phyloP scores from a whole-genome alignment of 495 filamentous ascomycete genomes.

The Oidiodendron maius region DNA sequence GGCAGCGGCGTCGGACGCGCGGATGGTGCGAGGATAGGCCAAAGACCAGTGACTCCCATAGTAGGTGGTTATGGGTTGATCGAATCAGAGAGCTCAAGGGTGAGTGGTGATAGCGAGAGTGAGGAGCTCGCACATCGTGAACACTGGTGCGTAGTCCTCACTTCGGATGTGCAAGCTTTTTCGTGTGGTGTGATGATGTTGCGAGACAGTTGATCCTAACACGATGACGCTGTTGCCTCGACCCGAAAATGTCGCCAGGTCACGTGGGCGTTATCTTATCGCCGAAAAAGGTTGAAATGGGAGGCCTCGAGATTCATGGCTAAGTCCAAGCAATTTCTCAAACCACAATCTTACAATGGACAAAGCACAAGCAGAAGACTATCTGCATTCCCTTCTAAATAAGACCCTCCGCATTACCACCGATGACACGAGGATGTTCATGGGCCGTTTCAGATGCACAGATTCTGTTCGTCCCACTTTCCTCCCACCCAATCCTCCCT shows the following conservation, averaged over 20 bases:
- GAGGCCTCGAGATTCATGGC: neutral
- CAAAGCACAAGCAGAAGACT: conserved; percentile 32
- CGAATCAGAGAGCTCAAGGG: conserved; percentile 1
- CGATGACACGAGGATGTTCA: conserved; percentile 81
- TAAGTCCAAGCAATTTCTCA: neutral
- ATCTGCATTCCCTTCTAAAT: conserved; percentile 50
- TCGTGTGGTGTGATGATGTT: no score
- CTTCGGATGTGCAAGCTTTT: no score
- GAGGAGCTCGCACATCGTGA: conserved; percentile 2
- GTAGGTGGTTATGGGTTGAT: conserved; percentile 1
- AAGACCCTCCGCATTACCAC: conserved; percentile 73
- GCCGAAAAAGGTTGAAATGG: neutral
- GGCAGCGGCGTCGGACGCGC: conserved; percentile 89
- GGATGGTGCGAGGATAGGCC: conserved; percentile 89
- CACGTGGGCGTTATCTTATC: conserved; percentile 1
- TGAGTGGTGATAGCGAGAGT: neutral
- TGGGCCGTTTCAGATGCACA: conserved; percentile 88
- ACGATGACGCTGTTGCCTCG: neutral
- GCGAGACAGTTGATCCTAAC: neutral
- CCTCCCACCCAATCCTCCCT: conserved; percentile 25
- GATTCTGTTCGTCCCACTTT: conserved; percentile 61
- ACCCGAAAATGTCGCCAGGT: neutral
- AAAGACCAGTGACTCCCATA: conserved; percentile 98
- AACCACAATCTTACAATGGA: conserved; percentile 13
- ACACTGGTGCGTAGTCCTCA: neutral